A percentile compares a stretch with the other conserved stretches of the same genome.
Conservation (phyloP, 78 protist species). For the Monosiga brevicollis region DNA sequence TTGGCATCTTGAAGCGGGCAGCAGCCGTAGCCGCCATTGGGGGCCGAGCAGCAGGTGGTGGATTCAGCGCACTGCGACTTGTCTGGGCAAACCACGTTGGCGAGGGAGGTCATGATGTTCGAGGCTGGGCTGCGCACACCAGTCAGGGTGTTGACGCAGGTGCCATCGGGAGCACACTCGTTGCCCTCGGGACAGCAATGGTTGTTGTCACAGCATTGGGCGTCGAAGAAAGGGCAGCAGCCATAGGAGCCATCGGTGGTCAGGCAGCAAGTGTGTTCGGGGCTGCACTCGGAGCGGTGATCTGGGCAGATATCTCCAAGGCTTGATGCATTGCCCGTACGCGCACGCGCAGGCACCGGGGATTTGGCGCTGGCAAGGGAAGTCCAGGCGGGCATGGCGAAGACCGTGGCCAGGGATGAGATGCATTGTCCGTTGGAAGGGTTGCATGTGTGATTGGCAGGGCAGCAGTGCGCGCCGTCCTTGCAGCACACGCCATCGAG, state of each 20-base stretch:
- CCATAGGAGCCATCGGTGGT: background rate
- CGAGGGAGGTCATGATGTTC: background rate
- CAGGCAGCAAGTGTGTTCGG: background rate
- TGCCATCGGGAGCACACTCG: no score
- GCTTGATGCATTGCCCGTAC: background rate
- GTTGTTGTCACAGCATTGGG: background rate
- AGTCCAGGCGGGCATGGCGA: background rate
- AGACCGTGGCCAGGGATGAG: background rate
- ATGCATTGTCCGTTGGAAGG: background rate
- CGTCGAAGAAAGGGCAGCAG: background rate
- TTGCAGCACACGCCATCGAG: background rate
- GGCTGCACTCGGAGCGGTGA: background rate
- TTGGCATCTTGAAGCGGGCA: background rate
- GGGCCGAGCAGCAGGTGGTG: background rate
- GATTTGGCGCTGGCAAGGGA: background rate
- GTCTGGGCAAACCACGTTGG: background rate
- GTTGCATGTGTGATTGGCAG: background rate
- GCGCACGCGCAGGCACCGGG: background rate
- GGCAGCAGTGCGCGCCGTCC: background rate
- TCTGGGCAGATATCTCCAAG: no score
- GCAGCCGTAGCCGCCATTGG: constrained; percentile 1
- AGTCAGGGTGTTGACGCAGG: background rate
- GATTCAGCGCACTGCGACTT: background rate
- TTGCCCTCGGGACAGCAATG: background rate
- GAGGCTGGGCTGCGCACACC: no score